phyloP scores from a whole-genome alignment of 2,329 filamentous ascomycete species.

The Aspergillus luchuensis region DNA sequence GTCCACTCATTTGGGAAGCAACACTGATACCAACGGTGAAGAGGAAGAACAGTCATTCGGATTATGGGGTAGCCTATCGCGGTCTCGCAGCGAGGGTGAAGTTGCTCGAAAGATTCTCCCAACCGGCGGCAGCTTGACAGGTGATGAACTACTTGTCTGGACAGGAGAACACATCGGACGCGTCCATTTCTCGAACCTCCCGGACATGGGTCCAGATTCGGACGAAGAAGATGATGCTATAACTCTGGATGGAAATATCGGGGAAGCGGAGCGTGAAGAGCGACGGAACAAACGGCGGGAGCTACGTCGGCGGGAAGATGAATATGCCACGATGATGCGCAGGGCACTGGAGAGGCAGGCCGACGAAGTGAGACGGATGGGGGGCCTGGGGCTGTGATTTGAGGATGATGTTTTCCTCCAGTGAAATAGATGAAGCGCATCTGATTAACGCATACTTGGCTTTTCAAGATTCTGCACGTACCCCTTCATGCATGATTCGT shows the following conservation, averaged over 20 bases:
- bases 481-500: no score
- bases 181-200: conserved; percentile 60
- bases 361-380: conserved; percentile 74
- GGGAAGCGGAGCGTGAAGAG: conserved; percentile 31
- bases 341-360: conserved; percentile 74
- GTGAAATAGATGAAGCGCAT: background rate
- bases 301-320: conserved; percentile 40
- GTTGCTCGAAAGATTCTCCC: conserved; percentile 79
- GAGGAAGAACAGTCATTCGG: conserved; percentile 53
- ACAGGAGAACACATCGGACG: conserved; percentile 82
- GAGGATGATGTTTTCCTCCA: background rate
- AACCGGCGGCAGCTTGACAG: conserved; percentile 48
- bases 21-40: conserved; percentile 14
- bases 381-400: conserved; percentile 31
- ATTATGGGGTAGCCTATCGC: conserved; percentile 59
- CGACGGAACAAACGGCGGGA: conserved; percentile 36
- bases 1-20: conserved; percentile 2
- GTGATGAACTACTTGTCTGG: conserved; percentile 79
- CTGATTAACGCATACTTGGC: background rate
- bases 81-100: conserved; percentile 60
- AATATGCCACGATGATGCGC: conserved; percentile 74
- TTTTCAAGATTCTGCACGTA: background rate
- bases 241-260: conserved; percentile 32
- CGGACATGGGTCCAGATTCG: conserved; percentile 38
- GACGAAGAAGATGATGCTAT: conserved; percentile 41